Evolutionary conservation across 768 basidiomycete genomes (phyloP), one percentile per base, ranked within the genome.

Genomic region (Phlebiopsis flavidoalba): DNA sequence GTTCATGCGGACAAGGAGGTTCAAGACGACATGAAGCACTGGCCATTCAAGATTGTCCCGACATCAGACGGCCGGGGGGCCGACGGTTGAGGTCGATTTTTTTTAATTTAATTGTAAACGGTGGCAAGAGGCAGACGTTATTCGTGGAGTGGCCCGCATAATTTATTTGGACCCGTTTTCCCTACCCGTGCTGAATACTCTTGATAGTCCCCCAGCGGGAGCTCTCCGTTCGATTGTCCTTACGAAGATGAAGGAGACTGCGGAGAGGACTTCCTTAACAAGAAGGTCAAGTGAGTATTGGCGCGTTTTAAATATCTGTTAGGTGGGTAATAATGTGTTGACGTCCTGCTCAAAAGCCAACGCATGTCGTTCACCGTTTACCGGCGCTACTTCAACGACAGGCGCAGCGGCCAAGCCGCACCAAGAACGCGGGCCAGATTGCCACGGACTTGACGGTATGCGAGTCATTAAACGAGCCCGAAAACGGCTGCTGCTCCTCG

Each of bases 401-500:
- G n/a, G 95, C 97, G 19, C 97, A 99, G 75, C 89, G 97, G 62
- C n/a, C 96, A 98, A 79, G 97, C 97, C 4, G n/a, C n/a, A 99
- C 97, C 47, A 97, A 98, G 78, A 88, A 98, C 63, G 95, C 97
- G 57, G 97, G 97, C 70, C 89, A 93, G 72, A 98, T 98, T 67
- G 95, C 97, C 19, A n/a, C n/a, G 97, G 97, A 70, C 85, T 98
- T 17, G 93, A 98, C 19, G n/a, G 97, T 98, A 49, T 88, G 51
- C 94, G 96, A 68, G 95, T 98, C 61, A 98, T 99, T 78, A 98
- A n/a, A 98, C 74, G 97, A 98, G 75, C 96, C 97, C n/a, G n/a
- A n/a, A n/a, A 26, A 99, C 97, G 21, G 97, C 97, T 49, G 97
- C 96, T 53, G 97, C 97, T 31, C n/a, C 88, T 98, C 57, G 97